Evolutionary conservation across 176 grass and related monocot genomes (phyloP), one percentile per base, ranked within the genome.

Genomic region (Bonia amplexicaulis): DNA sequence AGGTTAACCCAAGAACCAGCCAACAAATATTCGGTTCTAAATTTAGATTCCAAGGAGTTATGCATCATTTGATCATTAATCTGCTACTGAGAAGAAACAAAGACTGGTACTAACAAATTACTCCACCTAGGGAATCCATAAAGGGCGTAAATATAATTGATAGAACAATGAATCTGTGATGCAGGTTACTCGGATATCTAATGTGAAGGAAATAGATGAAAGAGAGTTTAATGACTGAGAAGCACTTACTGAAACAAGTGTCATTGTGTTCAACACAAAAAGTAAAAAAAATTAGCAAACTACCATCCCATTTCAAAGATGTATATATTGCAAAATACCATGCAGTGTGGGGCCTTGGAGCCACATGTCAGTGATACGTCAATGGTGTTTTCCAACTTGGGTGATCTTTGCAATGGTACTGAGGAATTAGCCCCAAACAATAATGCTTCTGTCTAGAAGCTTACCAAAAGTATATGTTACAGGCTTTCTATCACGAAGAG

Each of bases 401-500:
- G 31, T 67, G 37, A 85, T 69, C 14, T 47, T 65, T 60, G 12
- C 44, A 22, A 41, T 20, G 27, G 48, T 47, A 80, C 47, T 29
- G 1, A 82, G 19, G 45, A 84, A 84, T 66, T 39, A 26, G 10
- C 12, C 16, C 40, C 1, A 6, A 60, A 73, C 45, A 89, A 89
- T 58, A 71, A 82, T 76, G 67, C 13, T 88, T 86, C 12, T 49
- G 17, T 15, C 44, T 79, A 66, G 44, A 55, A 39, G 41, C 91
- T 88, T 92, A 99, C 97, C 97, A 84, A 99, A 99, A 59, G 97
- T 99, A 85, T 99, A 99, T 52, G 93, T 99, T 59, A 99, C 97
- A 23, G 86, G 93, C 70, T 99, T 99, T 81, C 97, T 90, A 82
- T 96, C 86, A 85, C 97, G 97, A 74, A 99, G 93, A 72, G 90